phyloP scores from a whole-genome alignment of 2,329 filamentous ascomycete species.

The Colletotrichum sidae region DNA sequence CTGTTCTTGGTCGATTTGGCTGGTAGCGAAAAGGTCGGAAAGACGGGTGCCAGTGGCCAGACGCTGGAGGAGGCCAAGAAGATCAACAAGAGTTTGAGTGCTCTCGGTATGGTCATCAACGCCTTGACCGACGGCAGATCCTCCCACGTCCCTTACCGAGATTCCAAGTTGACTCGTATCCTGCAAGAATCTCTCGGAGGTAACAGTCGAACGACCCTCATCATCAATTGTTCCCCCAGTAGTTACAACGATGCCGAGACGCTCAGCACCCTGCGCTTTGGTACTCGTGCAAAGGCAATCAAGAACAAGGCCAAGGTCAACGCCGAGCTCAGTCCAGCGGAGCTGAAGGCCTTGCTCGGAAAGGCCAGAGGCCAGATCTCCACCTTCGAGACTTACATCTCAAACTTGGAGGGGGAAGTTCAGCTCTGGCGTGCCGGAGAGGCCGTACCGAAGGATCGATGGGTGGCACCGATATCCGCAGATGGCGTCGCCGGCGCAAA shows the following conservation, averaged over 20 bases:
- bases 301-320: slow-evolving; percentile 99
- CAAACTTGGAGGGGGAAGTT: slow-evolving; percentile 85
- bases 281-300: slow-evolving; percentile 96
- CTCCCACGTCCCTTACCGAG: slow-evolving; percentile 93
- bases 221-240: slow-evolving; percentile 99
- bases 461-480: slow-evolving; percentile 75
- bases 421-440: slow-evolving; percentile 90
- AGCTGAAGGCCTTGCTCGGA: slow-evolving; percentile 92
- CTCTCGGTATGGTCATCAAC: slow-evolving; percentile 99
- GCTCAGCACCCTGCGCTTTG: slow-evolving; percentile 90
- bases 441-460: slow-evolving; percentile 86
- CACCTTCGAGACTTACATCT: slow-evolving; percentile 88
- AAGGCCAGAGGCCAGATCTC: slow-evolving; percentile 92
- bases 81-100: slow-evolving; percentile 99
- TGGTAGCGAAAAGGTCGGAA: slow-evolving; percentile 97
- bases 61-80: slow-evolving; percentile 99
- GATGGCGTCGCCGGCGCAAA: slow-evolving; percentile 59
- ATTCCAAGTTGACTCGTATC: slow-evolving; percentile 97
- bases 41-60: slow-evolving; percentile 97
- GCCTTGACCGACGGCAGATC: slow-evolving; percentile 97
- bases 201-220: slow-evolving; percentile 97
- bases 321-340: slow-evolving; percentile 93
- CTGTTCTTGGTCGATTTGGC: slow-evolving; percentile 98
- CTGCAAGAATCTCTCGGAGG: slow-evolving; percentile 96
- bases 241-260: slow-evolving; percentile 98